Evolutionary conservation across 106 monocot genomes (phyloP).

Genomic region (Dioscorea dumetorum): DNA sequence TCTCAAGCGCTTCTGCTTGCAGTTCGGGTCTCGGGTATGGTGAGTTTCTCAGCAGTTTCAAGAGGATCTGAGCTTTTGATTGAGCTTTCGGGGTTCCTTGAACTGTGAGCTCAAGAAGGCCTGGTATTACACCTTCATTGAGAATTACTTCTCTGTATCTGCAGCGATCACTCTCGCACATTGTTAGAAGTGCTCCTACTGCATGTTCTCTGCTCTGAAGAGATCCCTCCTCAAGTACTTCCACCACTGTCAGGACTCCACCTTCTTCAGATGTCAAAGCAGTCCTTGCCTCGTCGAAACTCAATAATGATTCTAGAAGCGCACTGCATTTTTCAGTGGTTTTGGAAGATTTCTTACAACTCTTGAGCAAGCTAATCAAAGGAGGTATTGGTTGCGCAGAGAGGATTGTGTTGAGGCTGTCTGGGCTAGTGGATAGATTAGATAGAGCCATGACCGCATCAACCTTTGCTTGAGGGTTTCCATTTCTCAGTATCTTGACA

Average conservation of each 20-base stretch:
- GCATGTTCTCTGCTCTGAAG: conserved; percentile 37
- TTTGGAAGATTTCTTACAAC: conserved; percentile 54
- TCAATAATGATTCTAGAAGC: conserved; percentile 50
- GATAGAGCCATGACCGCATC: conserved; percentile 71
- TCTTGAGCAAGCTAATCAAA: conserved; percentile 45
- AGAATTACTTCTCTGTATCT: conserved; percentile 49
- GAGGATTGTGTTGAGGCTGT: conserved; percentile 39
- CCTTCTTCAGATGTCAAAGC: conserved; percentile 46
- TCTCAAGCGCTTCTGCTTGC: conserved; percentile 32
- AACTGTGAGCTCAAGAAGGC: conserved; percentile 69
- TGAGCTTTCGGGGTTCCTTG: conserved; percentile 48
- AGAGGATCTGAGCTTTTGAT: conserved; percentile 28
- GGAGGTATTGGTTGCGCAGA: conserved; percentile 41
- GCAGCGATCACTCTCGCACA: conserved; percentile 45
- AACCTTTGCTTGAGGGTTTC: conserved; percentile 55
- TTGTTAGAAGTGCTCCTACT: conserved; percentile 32
- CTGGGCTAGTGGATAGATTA: conserved; percentile 60
- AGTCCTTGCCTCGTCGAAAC: conserved; percentile 32
- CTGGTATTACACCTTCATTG: conserved; percentile 63
- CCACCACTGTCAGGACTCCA: conserved; percentile 76
- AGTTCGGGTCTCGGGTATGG: conserved; percentile 22
- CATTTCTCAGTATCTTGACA: conserved; percentile 34
- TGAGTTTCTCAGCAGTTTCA: conserved; percentile 38
- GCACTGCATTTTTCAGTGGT: conserved; percentile 72
- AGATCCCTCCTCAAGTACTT: conserved; percentile 73